A percentile compares a stretch with the other conserved stretches of the same genome.
phyloP scores from a whole-genome alignment of 169 alveolate genomes.

The Eimeria sp. region DNA sequence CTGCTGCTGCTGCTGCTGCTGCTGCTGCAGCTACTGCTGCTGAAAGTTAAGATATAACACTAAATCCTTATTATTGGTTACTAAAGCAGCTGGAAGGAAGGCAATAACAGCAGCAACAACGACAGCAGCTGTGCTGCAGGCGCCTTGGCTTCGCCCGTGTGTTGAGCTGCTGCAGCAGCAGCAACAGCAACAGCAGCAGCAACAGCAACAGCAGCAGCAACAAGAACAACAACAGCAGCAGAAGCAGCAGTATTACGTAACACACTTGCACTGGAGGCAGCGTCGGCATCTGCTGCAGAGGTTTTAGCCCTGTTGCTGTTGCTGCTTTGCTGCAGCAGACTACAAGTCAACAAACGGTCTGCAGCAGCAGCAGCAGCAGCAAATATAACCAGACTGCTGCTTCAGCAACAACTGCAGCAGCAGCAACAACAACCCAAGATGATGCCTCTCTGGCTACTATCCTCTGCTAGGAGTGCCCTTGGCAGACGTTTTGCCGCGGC shows the following conservation, averaged over 20 bases:
- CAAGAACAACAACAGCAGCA: not conserved
- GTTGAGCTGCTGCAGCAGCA: not conserved
- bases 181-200: constrained; percentile 13
- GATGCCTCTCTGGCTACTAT: not conserved
- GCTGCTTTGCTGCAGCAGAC: not conserved
- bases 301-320: not conserved
- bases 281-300: not conserved
- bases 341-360: not conserved
- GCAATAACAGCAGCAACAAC: not conserved
- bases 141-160: not conserved
- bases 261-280: not conserved
- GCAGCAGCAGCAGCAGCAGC: constrained; percentile 17
- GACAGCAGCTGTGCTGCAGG: not conserved
- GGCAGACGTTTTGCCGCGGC: constrained; percentile 31
- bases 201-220: not conserved
- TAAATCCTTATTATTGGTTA: not conserved
- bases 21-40: not conserved
- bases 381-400: not conserved
- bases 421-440: constrained; percentile 5
- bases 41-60: not conserved
- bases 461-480: not conserved
- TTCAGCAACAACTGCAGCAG: constrained; percentile 22
- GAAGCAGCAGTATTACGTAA: not conserved
- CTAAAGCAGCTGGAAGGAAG: not conserved
- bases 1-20: constrained; percentile 4